Conservation (phyloP, 2,329 filamentous ascomycete species). For the Cordyceps fumosorosea region DNA sequence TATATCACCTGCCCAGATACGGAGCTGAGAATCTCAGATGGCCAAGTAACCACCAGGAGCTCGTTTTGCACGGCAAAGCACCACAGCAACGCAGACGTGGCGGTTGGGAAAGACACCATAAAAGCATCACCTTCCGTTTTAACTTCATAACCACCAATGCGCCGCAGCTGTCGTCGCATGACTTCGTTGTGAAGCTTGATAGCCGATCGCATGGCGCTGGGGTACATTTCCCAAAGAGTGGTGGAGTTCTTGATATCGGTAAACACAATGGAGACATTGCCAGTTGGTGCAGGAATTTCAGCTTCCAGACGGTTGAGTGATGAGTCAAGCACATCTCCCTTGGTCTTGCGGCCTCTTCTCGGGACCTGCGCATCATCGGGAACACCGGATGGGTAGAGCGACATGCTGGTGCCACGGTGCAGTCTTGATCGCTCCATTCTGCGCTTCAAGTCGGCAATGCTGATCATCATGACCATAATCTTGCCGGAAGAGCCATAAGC, state of each 20-base stretch:
- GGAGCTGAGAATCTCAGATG: conserved; percentile 83
- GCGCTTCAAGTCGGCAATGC: conserved; percentile 83
- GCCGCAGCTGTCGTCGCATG: conserved; percentile 85
- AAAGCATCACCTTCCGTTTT: conserved; percentile 99
- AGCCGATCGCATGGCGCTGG: conserved; percentile 89
- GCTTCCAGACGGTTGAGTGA: conserved; percentile 79
- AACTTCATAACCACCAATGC: conserved; percentile 95
- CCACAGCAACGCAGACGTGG: conserved; percentile 91
- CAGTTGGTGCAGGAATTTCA: conserved; percentile 85
- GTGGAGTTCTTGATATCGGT: conserved; percentile 99
- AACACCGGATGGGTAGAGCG: conserved; percentile 70
- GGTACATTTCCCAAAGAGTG: conserved; percentile 89
- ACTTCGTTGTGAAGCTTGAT: conserved; percentile 98
- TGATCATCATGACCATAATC: conserved; percentile 99
- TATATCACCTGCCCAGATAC: conserved; percentile 74
- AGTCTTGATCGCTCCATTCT: conserved; percentile 66
- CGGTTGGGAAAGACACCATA: conserved; percentile 97
- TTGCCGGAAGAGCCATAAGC: conserved; percentile 91
- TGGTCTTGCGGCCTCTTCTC: conserved; percentile 58
- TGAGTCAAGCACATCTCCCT: conserved; percentile 69
- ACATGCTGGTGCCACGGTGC: conserved; percentile 75
- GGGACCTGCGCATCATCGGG: conserved; percentile 62
- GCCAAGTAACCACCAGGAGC: conserved; percentile 86
- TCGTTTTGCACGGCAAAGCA: conserved; percentile 89
- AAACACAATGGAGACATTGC: conserved; percentile 89